phyloP scores from a whole-genome alignment of 108 stramenopile genomes.

The Nitzschia inconspicua region DNA sequence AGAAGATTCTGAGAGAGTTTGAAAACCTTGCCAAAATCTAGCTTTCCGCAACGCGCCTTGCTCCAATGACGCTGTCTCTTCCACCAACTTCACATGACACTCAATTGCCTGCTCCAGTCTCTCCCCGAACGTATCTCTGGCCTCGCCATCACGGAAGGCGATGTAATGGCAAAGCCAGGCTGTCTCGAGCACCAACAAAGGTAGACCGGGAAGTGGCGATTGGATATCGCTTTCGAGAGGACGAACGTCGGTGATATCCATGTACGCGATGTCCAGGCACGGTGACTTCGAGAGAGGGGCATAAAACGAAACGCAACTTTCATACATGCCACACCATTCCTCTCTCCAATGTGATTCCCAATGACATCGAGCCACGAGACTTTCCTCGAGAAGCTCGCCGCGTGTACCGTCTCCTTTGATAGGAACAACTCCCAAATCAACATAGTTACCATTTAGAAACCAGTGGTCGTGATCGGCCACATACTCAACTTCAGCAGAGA shows the following conservation, averaged over 20 bases:
- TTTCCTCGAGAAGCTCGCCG: constrained; percentile 45
- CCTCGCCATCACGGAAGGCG: constrained; percentile 52
- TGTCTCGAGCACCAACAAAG: constrained; percentile 74
- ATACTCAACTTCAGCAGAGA: constrained; percentile 41
- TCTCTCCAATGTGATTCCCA: constrained; percentile 94
- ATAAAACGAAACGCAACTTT: constrained; percentile 71
- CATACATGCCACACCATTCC: constrained; percentile 83
- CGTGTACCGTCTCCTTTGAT: constrained; percentile 17
- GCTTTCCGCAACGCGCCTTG: constrained; percentile 43
- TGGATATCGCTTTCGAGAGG: constrained; percentile 29
- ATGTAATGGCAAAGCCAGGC: constrained; percentile 82
- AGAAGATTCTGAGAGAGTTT: constrained; percentile 59
- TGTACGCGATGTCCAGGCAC: constrained; percentile 61
- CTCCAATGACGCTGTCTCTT: constrained; percentile 12
- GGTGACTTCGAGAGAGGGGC: constrained; percentile 78
- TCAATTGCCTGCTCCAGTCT: constrained; percentile 42
- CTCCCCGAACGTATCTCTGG: constrained; percentile 43
- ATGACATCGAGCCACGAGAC: constrained; percentile 74
- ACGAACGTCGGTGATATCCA: constrained; percentile 56
- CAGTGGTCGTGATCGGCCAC: constrained; percentile 59
- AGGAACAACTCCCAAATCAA: constrained; percentile 61
- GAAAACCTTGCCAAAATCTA: constrained; percentile 72
- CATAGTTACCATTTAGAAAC: constrained; percentile 73
- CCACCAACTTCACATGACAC: constrained; percentile 6
- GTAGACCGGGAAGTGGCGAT: constrained; percentile 69